These are phyloP conservation scores for Porcisia deanei DNA, from an alignment of 208 protist species.

Conservation along the genomic window DNA sequence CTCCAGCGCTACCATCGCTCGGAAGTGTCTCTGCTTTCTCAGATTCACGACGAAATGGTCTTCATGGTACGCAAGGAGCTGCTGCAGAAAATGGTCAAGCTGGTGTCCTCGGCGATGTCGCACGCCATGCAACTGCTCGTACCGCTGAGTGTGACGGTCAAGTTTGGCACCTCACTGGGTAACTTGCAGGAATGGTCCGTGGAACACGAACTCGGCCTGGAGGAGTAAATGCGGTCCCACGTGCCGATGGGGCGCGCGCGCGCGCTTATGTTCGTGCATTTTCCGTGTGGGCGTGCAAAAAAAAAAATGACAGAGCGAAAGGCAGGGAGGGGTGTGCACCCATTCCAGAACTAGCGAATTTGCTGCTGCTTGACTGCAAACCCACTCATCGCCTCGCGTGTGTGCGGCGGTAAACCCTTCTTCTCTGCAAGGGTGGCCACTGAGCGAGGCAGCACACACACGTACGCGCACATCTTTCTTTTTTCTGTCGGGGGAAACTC, in stretches of 20 bases:
- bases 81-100: constrained; percentile 49
- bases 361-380: neutral
- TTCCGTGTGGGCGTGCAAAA: neutral
- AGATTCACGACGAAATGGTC: constrained; percentile 89
- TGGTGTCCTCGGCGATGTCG: constrained; percentile 39
- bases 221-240: constrained; percentile 5
- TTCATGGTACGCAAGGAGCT: constrained; percentile 52
- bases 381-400: neutral
- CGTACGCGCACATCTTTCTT: neutral
- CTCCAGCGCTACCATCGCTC: constrained; percentile 46
- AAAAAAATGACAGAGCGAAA: neutral
- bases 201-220: constrained; percentile 74
- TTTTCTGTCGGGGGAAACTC: too few species aligned
- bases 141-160: constrained; percentile 57
- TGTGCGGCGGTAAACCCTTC: neutral
- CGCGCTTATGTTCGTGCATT: neutral
- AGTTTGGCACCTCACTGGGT: constrained; percentile 71
- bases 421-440: neutral
- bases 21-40: constrained; percentile 57
- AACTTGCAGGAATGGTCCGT: constrained; percentile 77
- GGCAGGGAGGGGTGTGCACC: neutral
- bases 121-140: constrained; percentile 74
- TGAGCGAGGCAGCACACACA: neutral
- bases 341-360: neutral
- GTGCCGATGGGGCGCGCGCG: neutral